Evolutionary conservation across 495 filamentous ascomycete species (phyloP), one percentile per base, ranked within the genome.

Genomic region (Xylaria scruposa): DNA sequence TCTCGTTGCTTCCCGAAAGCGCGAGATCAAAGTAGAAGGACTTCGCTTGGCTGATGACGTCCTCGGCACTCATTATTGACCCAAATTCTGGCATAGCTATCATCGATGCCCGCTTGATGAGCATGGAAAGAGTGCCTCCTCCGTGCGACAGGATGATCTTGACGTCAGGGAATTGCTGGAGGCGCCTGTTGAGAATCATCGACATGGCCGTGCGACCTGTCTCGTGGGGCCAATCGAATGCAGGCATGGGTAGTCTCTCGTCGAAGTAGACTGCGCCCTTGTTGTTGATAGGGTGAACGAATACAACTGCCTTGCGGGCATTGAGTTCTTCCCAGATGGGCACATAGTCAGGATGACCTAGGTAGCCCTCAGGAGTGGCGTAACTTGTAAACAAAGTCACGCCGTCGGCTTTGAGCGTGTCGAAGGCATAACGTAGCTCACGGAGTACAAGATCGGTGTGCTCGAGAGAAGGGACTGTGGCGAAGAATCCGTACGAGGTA

Each of bases 1-100:
- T 29, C 53, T 56, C 53, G 6, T 7, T 56, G 2, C 24, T 56
- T 31, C 53, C 53, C 24, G 26, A 4, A 4, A 56, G 53, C 26
- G 53, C 53, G 53, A 56, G 53, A 24, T 56, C 53, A 7, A 56
- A 56, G 53, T 56, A 56, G 53, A 56, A 56, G 24, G 53, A 56
- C 26, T 56, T 56, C 4, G 53, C 53, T 26, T 56, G 53, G 13
- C 26, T 8, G 53, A 56, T 56, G 2, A 56, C 17, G 6, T 56
- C 53, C 4, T 56, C 53, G 4, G 24, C 13, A 17, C 12, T 31
- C 26, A 56, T 29, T 12, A 7, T 1, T 3, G 53, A 26, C 53
- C 53, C 53, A 26, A 56, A 56, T 6, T 29, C 26, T 17, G 53
- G 26, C 26, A 6, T 4, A 3, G 26, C 15, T 31, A 56, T 29